A percentile compares a stretch with the other conserved stretches of the same genome.
Evolutionary conservation across 1,284 basidiomycete species (phyloP).

Genomic region (Phellopilus nigrolimitatus): DNA sequence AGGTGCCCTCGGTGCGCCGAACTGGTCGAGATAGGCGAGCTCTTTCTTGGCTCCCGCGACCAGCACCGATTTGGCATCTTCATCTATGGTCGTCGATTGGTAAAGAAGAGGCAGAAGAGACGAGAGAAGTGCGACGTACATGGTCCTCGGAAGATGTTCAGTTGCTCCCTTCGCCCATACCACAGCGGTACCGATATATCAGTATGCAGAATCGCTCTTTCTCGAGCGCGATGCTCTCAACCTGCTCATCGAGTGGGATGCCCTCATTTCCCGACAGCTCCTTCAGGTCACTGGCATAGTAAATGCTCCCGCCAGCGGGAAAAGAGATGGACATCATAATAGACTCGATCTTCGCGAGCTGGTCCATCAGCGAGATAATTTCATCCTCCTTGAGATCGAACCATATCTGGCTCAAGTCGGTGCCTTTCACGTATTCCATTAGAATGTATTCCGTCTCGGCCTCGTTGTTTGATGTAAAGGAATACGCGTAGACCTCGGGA

Average conservation of each 20-base stretch:
- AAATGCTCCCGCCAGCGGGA: slow-evolving; percentile 48
- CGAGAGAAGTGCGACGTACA: slow-evolving; percentile 39
- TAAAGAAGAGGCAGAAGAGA: slow-evolving; percentile 26
- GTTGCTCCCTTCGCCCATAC: slow-evolving; percentile 44
- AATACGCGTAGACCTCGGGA: slow-evolving; percentile 47
- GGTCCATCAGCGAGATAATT: slow-evolving; percentile 38
- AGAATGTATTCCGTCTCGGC: slow-evolving; percentile 50
- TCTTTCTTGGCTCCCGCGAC: slow-evolving; percentile 43
- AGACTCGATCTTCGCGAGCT: slow-evolving; percentile 44
- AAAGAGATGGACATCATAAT: slow-evolving; percentile 46
- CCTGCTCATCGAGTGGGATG: slow-evolving; percentile 31
- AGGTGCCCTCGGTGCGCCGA: slow-evolving; percentile 45
- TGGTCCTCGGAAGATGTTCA: slow-evolving; percentile 44
- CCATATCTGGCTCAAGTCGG: slow-evolving; percentile 43
- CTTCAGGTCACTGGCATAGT: slow-evolving; percentile 36
- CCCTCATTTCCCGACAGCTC: slow-evolving; percentile 20
- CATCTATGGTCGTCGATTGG: slow-evolving; percentile 37
- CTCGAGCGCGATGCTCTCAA: slow-evolving; percentile 29
- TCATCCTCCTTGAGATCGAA: slow-evolving; percentile 35
- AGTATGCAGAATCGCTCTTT: slow-evolving; percentile 41
- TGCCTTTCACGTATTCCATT: slow-evolving; percentile 45
- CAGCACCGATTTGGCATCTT: slow-evolving; percentile 42
- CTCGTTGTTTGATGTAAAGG: slow-evolving; percentile 41
- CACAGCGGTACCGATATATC: slow-evolving; percentile 40
- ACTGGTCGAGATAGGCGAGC: slow-evolving; percentile 42